Percentiles rank a stretch among this genome's conserved stretches.
Evolutionary conservation across 2,329 filamentous ascomycete genomes (phyloP).

Genomic region (Scopulariopsis brevicaulis): DNA sequence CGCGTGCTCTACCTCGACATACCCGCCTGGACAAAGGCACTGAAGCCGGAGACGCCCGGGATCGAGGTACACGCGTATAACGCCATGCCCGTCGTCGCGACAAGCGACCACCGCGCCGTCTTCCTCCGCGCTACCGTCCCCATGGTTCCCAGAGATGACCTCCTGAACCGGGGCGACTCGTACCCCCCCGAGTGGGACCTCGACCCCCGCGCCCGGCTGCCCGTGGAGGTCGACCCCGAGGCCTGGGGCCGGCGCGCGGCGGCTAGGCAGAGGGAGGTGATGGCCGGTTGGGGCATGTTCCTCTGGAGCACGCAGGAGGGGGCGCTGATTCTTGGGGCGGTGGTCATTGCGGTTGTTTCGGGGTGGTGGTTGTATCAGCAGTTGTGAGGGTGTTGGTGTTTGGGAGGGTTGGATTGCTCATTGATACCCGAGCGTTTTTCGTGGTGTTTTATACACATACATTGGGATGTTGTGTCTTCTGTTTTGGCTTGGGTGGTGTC

Average conservation of each 20-base stretch:
- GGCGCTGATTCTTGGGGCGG: conserved; percentile 24
- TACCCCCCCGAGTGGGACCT: conserved; percentile 13
- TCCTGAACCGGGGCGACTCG: conserved; percentile 16
- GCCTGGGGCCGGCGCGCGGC: conserved; percentile 39
- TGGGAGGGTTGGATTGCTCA: neutral
- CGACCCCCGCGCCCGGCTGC: conserved; percentile 33
- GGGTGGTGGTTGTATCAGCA: conserved; percentile 2
- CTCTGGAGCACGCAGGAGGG: conserved; percentile 42
- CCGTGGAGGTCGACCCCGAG: conserved; percentile 40
- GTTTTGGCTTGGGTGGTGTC: neutral
- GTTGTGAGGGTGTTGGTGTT: neutral
- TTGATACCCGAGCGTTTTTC: neutral
- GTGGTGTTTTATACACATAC: neutral
- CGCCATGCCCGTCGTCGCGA: conserved; percentile 66
- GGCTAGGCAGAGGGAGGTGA: conserved; percentile 31
- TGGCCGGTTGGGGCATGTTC: conserved; percentile 42
- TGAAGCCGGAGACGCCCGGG: conserved; percentile 10
- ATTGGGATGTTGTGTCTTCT: neutral
- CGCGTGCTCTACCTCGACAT: conserved; percentile 68
- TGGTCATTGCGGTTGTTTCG: neutral
- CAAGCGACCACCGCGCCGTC: conserved; percentile 82
- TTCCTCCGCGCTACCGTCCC: conserved; percentile 60
- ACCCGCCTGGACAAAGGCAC: conserved; percentile 34
- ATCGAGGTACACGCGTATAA: conserved; percentile 56
- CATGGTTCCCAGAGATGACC: conserved; percentile 30